These are phyloP conservation scores for Fusarium hainanense DNA, from an alignment of 2,329 filamentous ascomycete genomes.

Conservation along the genomic window DNA sequence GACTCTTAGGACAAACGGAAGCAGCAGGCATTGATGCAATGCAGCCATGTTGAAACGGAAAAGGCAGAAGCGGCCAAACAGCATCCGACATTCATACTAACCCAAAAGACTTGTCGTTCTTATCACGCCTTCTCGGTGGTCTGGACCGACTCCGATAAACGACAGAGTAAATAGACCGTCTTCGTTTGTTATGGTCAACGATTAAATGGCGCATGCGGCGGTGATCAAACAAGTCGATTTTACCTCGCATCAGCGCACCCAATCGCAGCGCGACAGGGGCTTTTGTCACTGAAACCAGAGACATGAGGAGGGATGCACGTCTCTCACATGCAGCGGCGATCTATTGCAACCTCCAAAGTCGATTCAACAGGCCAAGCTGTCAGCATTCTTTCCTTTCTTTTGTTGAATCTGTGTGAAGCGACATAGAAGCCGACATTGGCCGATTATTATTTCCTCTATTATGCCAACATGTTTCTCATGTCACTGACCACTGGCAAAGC, in stretches of 20 bases:
- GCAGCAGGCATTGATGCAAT: constrained; percentile 15
- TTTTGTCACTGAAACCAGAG: constrained; percentile 23
- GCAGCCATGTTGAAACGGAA: not conserved
- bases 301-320: not conserved
- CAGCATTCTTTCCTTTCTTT: constrained; percentile 23
- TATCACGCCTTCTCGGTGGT: not conserved
- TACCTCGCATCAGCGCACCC: constrained; percentile 20
- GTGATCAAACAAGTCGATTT: constrained; percentile 24
- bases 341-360: not conserved
- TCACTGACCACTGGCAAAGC: too few relatives aligned
- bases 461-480: not conserved
- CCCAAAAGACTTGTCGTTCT: not conserved
- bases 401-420: not conserved
- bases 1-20: constrained; percentile 23
- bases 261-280: constrained; percentile 20
- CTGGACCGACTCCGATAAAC: constrained; percentile 12
- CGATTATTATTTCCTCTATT: not conserved
- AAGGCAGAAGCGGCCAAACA: not conserved
- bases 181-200: constrained; percentile 7
- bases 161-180: not conserved
- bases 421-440: not conserved
- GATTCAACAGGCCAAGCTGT: not conserved
- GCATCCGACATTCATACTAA: not conserved
- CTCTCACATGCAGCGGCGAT: constrained; percentile 34
- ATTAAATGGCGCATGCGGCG: constrained; percentile 37